Conservation (phyloP, 768 basidiomycete species). For the Trametes coccinea region DNA sequence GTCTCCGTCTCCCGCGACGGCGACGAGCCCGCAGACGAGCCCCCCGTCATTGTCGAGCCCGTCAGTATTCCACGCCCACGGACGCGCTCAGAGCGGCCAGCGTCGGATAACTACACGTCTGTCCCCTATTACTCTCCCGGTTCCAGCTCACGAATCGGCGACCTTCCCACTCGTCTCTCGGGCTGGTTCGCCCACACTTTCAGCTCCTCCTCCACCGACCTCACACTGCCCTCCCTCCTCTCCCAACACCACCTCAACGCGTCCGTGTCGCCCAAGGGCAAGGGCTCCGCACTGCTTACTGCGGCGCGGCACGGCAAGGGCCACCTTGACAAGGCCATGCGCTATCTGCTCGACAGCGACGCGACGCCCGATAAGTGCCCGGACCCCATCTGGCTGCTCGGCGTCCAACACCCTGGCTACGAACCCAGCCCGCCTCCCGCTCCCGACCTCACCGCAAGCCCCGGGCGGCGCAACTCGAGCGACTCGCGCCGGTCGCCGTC, state of each 20-base stretch:
- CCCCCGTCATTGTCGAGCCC: conserved; percentile 72
- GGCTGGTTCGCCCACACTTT: conserved; percentile 85
- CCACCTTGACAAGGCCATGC: conserved; percentile 79
- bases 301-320: conserved; percentile 76
- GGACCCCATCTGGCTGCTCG: conserved; percentile 89
- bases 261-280: conserved; percentile 43
- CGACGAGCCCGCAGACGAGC: conserved; percentile 47
- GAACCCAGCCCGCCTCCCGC: conserved; percentile 42
- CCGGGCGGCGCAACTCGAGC: conserved; percentile 36
- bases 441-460: conserved; percentile 31
- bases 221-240: conserved; percentile 64
- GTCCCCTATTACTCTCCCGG: conserved; percentile 48
- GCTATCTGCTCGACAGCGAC: conserved; percentile 90
- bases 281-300: conserved; percentile 55
- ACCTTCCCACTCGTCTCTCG: conserved; percentile 73
- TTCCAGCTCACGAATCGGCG: conserved; percentile 55
- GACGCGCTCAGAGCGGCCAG: conserved; percentile 57
- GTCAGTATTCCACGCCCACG: conserved; percentile 52
- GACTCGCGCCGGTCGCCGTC: conserved; percentile 46
- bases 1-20: conserved; percentile 31
- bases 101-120: conserved; percentile 44
- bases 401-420: conserved; percentile 78
- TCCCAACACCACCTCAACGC: conserved; percentile 43
- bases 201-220: conserved; percentile 68
- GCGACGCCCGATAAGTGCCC: conserved; percentile 78